Base-by-base conservation (phyloP, 1,284 basidiomycete genomes). In the Vanrija humicola region DNA sequence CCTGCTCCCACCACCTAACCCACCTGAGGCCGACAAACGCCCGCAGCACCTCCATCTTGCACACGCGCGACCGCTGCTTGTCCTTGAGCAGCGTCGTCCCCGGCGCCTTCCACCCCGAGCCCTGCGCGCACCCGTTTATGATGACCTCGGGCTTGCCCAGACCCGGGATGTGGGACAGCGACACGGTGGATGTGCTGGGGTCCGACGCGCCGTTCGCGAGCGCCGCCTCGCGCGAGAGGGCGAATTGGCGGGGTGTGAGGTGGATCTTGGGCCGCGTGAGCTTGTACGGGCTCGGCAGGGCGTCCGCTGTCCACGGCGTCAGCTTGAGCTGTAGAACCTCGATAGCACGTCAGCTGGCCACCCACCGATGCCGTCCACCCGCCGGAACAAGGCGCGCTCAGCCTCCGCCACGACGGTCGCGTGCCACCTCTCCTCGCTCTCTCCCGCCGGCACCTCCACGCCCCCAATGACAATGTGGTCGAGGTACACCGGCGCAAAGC, bases 401-500 rank as follows among this genome's bases (percentile, higher is more conserved):
- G 82, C 60, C 50, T 46, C 89, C 83, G 15, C 84, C 76, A 55
- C 82, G 73, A 76, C 87, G 85, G 59, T 88, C 84, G 40, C 78
- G 77, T 53, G 55, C 69, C 6, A 87, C 18, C 9, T 12, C 28
- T 23, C 48, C n/a, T 5, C 28, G 78, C 50, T 56, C 38, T 23
- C 42, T 16, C 7, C 18, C 38, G 18, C 34, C 65, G 34, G 25
- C 71, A 3, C 50, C 8, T 65, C 60, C 3, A 91, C 85, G 38
- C 86, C 88, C 0, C 89, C 89, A 2, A 96, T 79, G 42, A 91
- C 76, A 29, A 95, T 74, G 21, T 71, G 70, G 48, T 77, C 73
- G 14, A 93, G 73, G 66, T 88, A 89, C 3, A 93, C 54, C 0
- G 88, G 87, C 2, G 72, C 60, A 16, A 90, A 72, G 23, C 88